phyloP scores from a whole-genome alignment of 768 basidiomycete genomes.

The Termitomyces titanicus region DNA sequence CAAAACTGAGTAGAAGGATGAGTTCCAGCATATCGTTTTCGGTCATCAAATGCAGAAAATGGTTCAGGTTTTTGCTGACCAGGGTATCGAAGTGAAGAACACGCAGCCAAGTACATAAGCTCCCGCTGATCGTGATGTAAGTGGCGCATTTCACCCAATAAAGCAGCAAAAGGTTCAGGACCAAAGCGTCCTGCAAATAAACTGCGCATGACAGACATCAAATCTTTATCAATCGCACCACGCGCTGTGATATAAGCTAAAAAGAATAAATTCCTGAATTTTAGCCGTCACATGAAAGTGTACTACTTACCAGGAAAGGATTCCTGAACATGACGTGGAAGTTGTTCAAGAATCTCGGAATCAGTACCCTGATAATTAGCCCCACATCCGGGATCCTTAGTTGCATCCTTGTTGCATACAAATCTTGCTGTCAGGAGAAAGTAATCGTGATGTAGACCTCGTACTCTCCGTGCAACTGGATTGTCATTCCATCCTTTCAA shows the following conservation, averaged over 20 bases:
- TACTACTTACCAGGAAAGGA: background rate
- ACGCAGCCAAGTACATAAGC: background rate
- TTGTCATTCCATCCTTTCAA: background rate
- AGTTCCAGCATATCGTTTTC: background rate
- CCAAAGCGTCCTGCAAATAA: background rate
- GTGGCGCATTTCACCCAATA: background rate
- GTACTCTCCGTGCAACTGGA: background rate
- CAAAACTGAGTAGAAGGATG: background rate
- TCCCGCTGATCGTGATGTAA: background rate
- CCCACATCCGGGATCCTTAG: background rate
- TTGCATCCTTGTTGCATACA: background rate
- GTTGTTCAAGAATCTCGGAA: background rate
- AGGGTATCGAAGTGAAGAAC: background rate
- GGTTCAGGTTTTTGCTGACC: background rate
- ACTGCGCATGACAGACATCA: background rate
- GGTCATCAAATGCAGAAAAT: constrained; percentile 3
- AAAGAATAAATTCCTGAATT: background rate
- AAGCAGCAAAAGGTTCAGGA: background rate
- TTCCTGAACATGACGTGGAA: background rate
- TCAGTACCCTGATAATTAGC: background rate
- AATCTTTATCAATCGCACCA: background rate
- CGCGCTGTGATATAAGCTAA: background rate
- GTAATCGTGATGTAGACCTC: background rate
- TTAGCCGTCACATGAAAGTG: background rate
- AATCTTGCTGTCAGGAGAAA: background rate